A percentile compares a stretch with the other conserved stretches of the same genome.
phyloP scores from a whole-genome alignment of 2,329 filamentous ascomycete genomes.

The Beauveria medogensis region DNA sequence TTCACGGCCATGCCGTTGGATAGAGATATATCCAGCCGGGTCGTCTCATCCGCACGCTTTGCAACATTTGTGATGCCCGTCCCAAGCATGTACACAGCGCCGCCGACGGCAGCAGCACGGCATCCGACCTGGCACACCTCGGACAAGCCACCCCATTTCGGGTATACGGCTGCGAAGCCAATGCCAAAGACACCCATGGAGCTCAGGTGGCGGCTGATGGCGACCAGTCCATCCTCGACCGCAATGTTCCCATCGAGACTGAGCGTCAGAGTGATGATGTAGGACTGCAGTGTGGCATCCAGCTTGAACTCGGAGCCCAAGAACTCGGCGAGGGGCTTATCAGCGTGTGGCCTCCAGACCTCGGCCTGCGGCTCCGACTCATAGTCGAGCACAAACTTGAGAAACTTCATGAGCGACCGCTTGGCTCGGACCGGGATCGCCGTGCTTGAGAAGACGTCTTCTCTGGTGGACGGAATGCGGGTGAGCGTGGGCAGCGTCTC shows the following conservation, averaged over 20 bases:
- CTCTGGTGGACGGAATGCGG: slow-evolving; percentile 78
- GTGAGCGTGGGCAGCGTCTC: slow-evolving; percentile 36
- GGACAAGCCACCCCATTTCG: slow-evolving; percentile 86
- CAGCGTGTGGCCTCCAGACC: slow-evolving; percentile 50
- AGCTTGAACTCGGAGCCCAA: slow-evolving; percentile 56
- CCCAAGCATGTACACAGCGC: slow-evolving; percentile 80
- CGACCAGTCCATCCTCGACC: slow-evolving; percentile 58
- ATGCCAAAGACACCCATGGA: slow-evolving; percentile 84
- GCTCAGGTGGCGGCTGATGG: slow-evolving; percentile 69
- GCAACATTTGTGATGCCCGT: slow-evolving; percentile 47
- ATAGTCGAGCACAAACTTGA: slow-evolving; percentile 76
- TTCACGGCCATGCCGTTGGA: slow-evolving; percentile 50
- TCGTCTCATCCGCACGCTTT: slow-evolving; percentile 12
- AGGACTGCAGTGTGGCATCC: slow-evolving; percentile 58
- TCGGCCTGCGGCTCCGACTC: slow-evolving; percentile 48
- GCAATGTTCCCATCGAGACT: slow-evolving; percentile 57
- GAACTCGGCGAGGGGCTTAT: slow-evolving; percentile 49
- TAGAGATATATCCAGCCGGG: slow-evolving; percentile 39
- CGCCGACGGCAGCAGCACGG: slow-evolving; percentile 82
- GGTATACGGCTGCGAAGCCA: slow-evolving; percentile 81
- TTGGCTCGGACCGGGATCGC: slow-evolving; percentile 73
- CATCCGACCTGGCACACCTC: slow-evolving; percentile 90
- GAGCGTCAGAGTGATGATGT: slow-evolving; percentile 60
- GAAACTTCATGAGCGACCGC: slow-evolving; percentile 82
- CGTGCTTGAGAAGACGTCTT: slow-evolving; percentile 80